Percentiles rank a stretch among this genome's conserved stretches.
phyloP scores from a whole-genome alignment of 768 basidiomycete species.

The Rhodotorula paludigena region DNA sequence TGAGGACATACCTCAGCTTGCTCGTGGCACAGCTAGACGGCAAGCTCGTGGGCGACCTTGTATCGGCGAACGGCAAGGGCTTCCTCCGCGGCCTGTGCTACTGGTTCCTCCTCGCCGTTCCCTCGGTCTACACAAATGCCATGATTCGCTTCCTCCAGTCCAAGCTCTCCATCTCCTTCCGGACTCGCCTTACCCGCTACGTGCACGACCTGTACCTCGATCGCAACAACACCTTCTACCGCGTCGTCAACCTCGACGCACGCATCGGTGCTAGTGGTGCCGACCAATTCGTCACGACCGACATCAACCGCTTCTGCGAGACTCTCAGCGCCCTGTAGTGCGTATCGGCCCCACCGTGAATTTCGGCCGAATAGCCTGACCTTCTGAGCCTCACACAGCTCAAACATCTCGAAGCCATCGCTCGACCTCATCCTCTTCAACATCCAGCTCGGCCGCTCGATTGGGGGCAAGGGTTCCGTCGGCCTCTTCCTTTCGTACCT shows the following conservation, averaged over 20 bases:
- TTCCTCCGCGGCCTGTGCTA: constrained; percentile 73
- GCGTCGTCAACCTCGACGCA: constrained; percentile 41
- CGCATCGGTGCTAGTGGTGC: constrained; percentile 35
- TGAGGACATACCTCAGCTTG: constrained; percentile 80
- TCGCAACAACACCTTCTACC: constrained; percentile 49
- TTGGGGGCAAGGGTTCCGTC: constrained; percentile 76
- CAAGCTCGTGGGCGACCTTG: constrained; percentile 78
- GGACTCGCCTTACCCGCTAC: constrained; percentile 83
- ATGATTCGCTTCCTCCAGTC: constrained; percentile 87
- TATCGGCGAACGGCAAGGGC: constrained; percentile 75
- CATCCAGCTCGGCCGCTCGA: constrained; percentile 75
- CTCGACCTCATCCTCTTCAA: constrained; percentile 89
- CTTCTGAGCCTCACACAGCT: constrained; percentile 52
- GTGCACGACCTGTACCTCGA: constrained; percentile 87
- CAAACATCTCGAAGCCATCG: constrained; percentile 86
- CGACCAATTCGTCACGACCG: constrained; percentile 64
- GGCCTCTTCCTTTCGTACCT: constrained; percentile 80
- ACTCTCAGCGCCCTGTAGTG: constrained; percentile 81
- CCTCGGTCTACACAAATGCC: constrained; percentile 90
- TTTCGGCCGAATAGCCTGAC: not conserved
- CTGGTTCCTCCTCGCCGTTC: constrained; percentile 87
- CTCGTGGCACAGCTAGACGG: constrained; percentile 85
- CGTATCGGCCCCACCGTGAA: constrained; percentile 46
- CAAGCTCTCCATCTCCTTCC: constrained; percentile 71
- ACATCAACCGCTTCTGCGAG: constrained; percentile 83